These are phyloP conservation scores for Obelidium mucronatum DNA, from an alignment of 192 early-diverging fungal species.

Conservation along the genomic window DNA sequence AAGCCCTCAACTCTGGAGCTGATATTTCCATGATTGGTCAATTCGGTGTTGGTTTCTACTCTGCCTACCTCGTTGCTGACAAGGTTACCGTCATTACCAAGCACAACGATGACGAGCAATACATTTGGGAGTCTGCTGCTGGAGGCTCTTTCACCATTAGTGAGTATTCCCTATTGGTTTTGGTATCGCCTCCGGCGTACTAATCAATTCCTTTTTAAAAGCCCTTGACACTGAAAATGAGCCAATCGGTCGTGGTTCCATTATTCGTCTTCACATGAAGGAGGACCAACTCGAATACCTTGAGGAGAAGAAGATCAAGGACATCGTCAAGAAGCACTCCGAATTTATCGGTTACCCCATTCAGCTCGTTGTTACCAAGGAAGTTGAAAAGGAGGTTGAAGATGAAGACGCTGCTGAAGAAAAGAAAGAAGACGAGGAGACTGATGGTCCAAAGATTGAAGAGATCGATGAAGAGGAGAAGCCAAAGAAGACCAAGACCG, in stretches of 20 bases:
- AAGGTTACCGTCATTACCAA: slow-evolving; percentile 95
- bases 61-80: slow-evolving; percentile 99
- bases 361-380: slow-evolving; percentile 94
- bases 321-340: slow-evolving; percentile 99
- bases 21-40: slow-evolving; percentile 99
- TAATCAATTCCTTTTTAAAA: slow-evolving; percentile 14
- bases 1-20: slow-evolving; percentile 92
- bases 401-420: slow-evolving; percentile 78
- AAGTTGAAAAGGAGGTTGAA: slow-evolving; percentile 96
- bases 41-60: slow-evolving; percentile 99
- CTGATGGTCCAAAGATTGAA: slow-evolving; percentile 58
- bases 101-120: slow-evolving; percentile 97
- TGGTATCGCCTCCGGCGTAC: background rate
- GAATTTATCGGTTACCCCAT: slow-evolving; percentile 99
- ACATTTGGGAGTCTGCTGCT: slow-evolving; percentile 94
- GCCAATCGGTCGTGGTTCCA: slow-evolving; percentile 92
- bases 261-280: slow-evolving; percentile 97
- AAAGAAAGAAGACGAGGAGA: slow-evolving; percentile 64
- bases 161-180: background rate
- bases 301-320: slow-evolving; percentile 99
- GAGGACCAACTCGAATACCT: slow-evolving; percentile 98
- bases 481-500: slow-evolving; percentile 80
- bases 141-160: slow-evolving; percentile 90
- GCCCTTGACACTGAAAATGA: slow-evolving; percentile 90
- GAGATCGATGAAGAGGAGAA: slow-evolving; percentile 81